phyloP scores from a whole-genome alignment of 176 grass and related monocot species.

The Thinopyrum elongatum region DNA sequence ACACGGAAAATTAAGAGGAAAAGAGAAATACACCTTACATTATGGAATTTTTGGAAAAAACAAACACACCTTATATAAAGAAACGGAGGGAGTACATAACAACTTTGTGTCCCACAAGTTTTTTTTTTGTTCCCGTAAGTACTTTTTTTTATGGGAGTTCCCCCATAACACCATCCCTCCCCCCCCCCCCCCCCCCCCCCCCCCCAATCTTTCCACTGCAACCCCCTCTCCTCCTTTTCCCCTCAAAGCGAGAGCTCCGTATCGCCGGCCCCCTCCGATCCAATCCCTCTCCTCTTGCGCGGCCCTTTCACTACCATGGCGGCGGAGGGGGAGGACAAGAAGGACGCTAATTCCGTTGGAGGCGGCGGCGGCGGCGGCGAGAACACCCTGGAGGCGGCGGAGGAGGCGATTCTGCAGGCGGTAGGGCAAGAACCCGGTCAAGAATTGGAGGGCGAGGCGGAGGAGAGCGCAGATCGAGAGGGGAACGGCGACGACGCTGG shows the following conservation, averaged over 20 bases:
- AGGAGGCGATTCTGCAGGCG: neutral
- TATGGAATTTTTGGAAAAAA: too few species aligned
- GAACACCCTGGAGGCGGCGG: neutral
- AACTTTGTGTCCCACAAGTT: too few species aligned
- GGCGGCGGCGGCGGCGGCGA: neutral
- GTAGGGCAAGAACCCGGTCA: neutral
- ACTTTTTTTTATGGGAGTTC: too few species aligned
- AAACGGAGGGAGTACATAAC: too few species aligned
- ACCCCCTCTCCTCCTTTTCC: neutral
- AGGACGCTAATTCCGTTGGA: conserved; percentile 10
- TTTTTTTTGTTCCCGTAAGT: too few species aligned
- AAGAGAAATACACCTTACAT: too few species aligned
- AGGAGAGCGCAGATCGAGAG: conserved; percentile 16
- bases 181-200: too few species aligned
- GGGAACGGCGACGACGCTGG: neutral
- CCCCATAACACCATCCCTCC: too few species aligned
- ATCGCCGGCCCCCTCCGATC: conserved; percentile 42
- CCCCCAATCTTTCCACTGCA: too few species aligned
- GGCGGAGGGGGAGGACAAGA: conserved; percentile 45
- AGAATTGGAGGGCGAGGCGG: neutral
- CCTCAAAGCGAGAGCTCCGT: conserved; percentile 47
- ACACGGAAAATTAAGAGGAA: too few species aligned
- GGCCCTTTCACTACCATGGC: conserved; percentile 36
- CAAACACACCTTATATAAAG: too few species aligned
- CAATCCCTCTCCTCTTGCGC: conserved; percentile 22